phyloP scores from a whole-genome alignment of 306 rosid species.

The Purshia tridentata region DNA sequence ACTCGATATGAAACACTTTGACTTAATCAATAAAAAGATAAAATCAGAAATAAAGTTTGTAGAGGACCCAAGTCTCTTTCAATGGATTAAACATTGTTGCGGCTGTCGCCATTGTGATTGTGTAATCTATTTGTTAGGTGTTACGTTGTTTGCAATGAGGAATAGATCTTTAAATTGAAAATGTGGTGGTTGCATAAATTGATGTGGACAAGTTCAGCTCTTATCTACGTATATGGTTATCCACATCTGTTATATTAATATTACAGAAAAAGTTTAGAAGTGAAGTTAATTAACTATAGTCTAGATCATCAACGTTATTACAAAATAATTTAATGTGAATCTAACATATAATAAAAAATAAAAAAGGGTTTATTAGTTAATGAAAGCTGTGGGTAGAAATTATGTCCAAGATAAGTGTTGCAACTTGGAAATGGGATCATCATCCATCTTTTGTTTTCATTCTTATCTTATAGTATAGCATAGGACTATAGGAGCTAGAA shows the following conservation, averaged over 20 bases:
- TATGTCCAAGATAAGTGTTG: no score
- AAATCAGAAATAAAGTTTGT: no score
- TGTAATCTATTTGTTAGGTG: conserved; percentile 6
- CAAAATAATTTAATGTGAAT: no score
- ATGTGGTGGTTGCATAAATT: not conserved
- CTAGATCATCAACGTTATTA: no score
- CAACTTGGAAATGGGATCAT: no score
- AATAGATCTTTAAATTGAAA: not conserved
- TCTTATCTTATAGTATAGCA: no score
- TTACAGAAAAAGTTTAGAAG: not conserved
- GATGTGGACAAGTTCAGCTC: conserved; percentile 19
- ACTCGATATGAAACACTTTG: not conserved
- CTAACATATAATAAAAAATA: no score
- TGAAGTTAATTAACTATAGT: not conserved
- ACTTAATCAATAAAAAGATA: not conserved
- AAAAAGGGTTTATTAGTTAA: no score
- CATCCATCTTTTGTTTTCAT: no score
- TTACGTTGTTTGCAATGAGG: conserved; percentile 5
- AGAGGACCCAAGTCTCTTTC: conserved; percentile 1
- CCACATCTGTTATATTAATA: not conserved
- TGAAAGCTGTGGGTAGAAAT: no score
- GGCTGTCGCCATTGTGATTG: not conserved
- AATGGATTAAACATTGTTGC: not conserved
- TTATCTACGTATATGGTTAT: not conserved
- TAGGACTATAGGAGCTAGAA: no score